Base-by-base conservation (phyloP, 2,329 filamentous ascomycete genomes). In the Aspergillus latus region DNA sequence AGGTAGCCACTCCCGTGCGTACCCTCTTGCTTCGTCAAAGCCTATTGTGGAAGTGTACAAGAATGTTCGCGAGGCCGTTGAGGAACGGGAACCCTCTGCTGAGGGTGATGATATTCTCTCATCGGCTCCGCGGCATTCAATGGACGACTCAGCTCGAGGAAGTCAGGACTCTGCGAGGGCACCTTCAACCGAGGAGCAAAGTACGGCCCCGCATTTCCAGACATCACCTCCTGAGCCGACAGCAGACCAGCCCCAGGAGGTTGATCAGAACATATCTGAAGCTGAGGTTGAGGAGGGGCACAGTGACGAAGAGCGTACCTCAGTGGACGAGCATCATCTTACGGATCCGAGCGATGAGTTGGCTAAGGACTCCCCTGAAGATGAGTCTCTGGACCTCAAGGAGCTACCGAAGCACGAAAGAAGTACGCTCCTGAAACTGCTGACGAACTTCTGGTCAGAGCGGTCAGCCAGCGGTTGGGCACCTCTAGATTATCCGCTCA, bases 401-500 rank as follows among this genome's bases (percentile, higher is more conserved):
- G 91, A 96, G 64, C 81, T 99, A 10, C 91, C 92, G 1, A 96
- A 91, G 67, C 91, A 97, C 68, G 91, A 97, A 69, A 94, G 93
- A 72, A 92, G 87, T 56, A 97, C 92, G 45, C 79, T 97, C 62
- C 88, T 99, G 84, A 96, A 95, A 70, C 92, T 97, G 78, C 81
- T 99, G 45, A 94, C 92, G 13, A 97, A 93, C 67, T 99, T 99
- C 73, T 99, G 94, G 94, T 95, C 94, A 2, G 95, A 99, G 74
- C 86, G 94, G 52, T 97, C 94, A 47, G 91, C 95, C 26, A 97
- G 92, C 72, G 92, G 93, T 37, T 99, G 94, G 94, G 84, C 88
- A 5, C 85, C 88, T 21, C 82, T 99, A 16, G 94, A 99, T 53
- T 99, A 99, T 67, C 95, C 95, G 2, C 83, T 97, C 60, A 89